Percentiles rank a stretch among this genome's conserved stretches.
These are phyloP conservation scores for Lantana camara DNA, from an alignment of 257 asterid genomes.

Conservation along the genomic window DNA sequence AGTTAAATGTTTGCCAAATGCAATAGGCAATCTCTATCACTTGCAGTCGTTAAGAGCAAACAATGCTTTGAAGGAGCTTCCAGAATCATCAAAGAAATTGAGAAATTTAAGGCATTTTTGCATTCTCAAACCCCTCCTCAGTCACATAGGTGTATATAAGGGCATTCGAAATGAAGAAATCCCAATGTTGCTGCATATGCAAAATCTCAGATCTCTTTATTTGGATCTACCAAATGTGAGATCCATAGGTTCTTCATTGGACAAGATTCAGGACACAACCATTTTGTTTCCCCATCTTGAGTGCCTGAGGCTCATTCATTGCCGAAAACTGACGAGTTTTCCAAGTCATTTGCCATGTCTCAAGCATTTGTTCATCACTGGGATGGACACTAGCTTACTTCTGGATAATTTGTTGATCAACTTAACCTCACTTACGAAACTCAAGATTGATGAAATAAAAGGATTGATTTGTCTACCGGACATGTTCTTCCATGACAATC, in stretches of 20 bases:
- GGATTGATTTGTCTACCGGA: neutral
- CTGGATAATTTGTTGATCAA: slow-evolving; percentile 17
- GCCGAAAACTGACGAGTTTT: slow-evolving; percentile 3
- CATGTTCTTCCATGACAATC: neutral
- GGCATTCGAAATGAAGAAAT: neutral
- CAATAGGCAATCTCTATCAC: neutral
- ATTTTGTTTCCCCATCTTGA: slow-evolving; percentile 30
- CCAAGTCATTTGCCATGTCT: slow-evolving; percentile 39
- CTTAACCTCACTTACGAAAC: neutral
- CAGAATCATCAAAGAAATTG: neutral
- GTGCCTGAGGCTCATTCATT: neutral
- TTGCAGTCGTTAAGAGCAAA: neutral
- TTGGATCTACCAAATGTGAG: neutral
- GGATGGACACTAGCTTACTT: neutral
- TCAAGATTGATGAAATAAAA: neutral
- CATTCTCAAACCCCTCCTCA: neutral
- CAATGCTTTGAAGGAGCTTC: too few species aligned
- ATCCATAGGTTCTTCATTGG: slow-evolving; percentile 19
- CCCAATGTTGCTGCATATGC: neutral
- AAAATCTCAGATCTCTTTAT: neutral
- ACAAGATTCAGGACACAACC: too few species aligned
- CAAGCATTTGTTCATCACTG: neutral
- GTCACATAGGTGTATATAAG: neutral
- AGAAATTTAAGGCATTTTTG: neutral
- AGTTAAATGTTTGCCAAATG: neutral